Conservation (phyloP, 345 rosid genomes). For the Eucalyptus erythrocorys region DNA sequence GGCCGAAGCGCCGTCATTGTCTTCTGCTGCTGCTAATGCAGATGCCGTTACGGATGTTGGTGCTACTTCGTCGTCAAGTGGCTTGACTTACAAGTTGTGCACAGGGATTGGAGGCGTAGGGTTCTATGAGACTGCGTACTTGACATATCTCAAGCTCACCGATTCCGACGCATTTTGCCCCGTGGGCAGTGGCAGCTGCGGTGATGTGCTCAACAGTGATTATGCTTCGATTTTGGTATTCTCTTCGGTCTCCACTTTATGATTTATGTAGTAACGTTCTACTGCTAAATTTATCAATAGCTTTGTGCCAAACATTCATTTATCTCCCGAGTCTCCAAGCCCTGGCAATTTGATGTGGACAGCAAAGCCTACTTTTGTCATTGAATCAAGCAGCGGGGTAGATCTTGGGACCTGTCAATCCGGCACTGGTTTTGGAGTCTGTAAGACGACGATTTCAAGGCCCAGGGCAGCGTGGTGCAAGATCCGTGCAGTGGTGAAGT, state of each 20-base stretch:
- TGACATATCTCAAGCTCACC: too few relatives aligned
- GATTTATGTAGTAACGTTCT: too few relatives aligned
- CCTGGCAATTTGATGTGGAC: background rate
- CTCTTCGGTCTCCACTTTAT: too few relatives aligned
- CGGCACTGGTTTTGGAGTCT: too few relatives aligned
- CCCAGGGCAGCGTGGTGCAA: conserved; percentile 57
- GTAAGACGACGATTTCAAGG: conserved; percentile 3
- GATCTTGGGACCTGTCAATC: background rate
- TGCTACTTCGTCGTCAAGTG: background rate
- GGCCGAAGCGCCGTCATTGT: conserved; percentile 12
- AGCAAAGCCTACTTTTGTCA: background rate
- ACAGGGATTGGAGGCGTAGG: too few relatives aligned
- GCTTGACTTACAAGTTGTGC: conserved; percentile 43
- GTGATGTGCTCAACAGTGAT: too few relatives aligned
- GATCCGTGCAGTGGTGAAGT: conserved; percentile 40
- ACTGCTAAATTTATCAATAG: too few relatives aligned
- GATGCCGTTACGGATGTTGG: too few relatives aligned
- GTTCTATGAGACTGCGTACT: too few relatives aligned
- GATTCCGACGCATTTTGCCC: too few relatives aligned
- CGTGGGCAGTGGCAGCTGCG: too few relatives aligned
- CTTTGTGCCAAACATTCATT: background rate
- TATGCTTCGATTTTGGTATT: too few relatives aligned
- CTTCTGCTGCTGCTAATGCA: background rate
- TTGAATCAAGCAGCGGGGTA: conserved; percentile 6
- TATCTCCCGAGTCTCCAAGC: background rate